These are phyloP conservation scores for Bipolaris cookei DNA, from an alignment of 2,329 filamentous ascomycete genomes.

Conservation along the genomic window DNA sequence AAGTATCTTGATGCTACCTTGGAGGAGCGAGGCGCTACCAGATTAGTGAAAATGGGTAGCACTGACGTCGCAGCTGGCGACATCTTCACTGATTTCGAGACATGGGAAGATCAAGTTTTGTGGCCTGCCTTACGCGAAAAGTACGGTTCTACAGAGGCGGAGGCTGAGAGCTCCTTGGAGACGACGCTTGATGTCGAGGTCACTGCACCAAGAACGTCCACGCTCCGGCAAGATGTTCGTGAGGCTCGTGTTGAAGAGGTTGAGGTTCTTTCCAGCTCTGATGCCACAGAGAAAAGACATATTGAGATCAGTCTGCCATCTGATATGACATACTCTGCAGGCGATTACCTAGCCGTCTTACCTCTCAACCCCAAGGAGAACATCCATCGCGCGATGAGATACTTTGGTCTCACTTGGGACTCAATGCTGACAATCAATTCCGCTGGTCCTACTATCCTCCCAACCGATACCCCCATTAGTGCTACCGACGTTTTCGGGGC, in stretches of 20 bases:
- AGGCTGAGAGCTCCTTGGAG: constrained; percentile 34
- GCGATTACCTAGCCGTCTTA: constrained; percentile 77
- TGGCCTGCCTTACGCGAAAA: constrained; percentile 47
- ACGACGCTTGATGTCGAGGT: constrained; percentile 41
- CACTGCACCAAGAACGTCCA: constrained; percentile 44
- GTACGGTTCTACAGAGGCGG: constrained; percentile 36
- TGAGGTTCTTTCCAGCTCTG: constrained; percentile 37
- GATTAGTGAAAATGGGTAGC: constrained; percentile 41
- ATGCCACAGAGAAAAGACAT: constrained; percentile 44
- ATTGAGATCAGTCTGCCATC: constrained; percentile 54
- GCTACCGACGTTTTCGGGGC: constrained; percentile 69
- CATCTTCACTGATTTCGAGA: constrained; percentile 52
- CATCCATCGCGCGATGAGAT: constrained; percentile 67
- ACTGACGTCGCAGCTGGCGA: constrained; percentile 49
- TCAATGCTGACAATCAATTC: constrained; percentile 65
- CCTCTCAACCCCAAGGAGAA: constrained; percentile 70
- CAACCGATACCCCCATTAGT: constrained; percentile 65
- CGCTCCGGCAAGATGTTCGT: constrained; percentile 46
- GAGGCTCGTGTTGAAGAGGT: constrained; percentile 46
- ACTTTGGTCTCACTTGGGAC: constrained; percentile 73
- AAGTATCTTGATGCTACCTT: constrained; percentile 45
- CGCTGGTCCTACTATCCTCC: constrained; percentile 71
- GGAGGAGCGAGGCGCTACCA: constrained; percentile 39
- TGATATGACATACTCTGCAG: constrained; percentile 68
- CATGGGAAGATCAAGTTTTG: constrained; percentile 49